Evolutionary conservation across 768 basidiomycete genomes (phyloP), one percentile per base, ranked within the genome.

Genomic region (Dentipellis sp.): DNA sequence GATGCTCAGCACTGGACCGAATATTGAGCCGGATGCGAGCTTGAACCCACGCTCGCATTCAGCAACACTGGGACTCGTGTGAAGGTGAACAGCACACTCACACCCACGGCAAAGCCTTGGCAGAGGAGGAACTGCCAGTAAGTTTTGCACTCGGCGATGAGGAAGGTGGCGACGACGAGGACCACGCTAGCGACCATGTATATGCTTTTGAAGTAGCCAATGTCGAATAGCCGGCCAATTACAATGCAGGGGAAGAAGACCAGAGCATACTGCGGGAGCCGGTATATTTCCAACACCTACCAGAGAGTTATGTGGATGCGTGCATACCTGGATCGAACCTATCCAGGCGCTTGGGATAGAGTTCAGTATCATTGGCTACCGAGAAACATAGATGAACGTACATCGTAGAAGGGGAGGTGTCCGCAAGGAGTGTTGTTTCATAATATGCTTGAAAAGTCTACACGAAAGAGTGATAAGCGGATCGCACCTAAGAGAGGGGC

Each of bases 121-220:
- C 80, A 87, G 0, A 91, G 74, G 21, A 91, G 62, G 60, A 90
- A 84, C 7, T 91, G 86, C 89, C 88, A 91, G 62, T 83, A 91
- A 56, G 75, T 58, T 10, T 71, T 84, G 63, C 89, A 91, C 70
- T 90, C 73, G 0, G 85, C 85, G 7, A 78, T 72, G 17, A 91
- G 71, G 62, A 90, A 80, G 0, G 82, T 84, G 29, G 79, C 74
- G 0, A 69, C 57, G 3, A 91, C 68, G 8, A 88, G 67, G 14
- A 81, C 47, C 12, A 69, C 70, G 52, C 81, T 82, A 0, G 78
- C 77, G 1, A 70, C 40, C 7, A 77, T 59, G 34, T 78, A 72
- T 7, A 83, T 75, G 2, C 74, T 64, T 35, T 73, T 79, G 66
- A 83, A 80, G 61, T 82, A 78, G 53, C 88, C 88, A 45, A 87